Evolutionary conservation across 2,329 filamentous ascomycete genomes (phyloP), one percentile per base, ranked within the genome.

Genomic region (Phoma sp.): DNA sequence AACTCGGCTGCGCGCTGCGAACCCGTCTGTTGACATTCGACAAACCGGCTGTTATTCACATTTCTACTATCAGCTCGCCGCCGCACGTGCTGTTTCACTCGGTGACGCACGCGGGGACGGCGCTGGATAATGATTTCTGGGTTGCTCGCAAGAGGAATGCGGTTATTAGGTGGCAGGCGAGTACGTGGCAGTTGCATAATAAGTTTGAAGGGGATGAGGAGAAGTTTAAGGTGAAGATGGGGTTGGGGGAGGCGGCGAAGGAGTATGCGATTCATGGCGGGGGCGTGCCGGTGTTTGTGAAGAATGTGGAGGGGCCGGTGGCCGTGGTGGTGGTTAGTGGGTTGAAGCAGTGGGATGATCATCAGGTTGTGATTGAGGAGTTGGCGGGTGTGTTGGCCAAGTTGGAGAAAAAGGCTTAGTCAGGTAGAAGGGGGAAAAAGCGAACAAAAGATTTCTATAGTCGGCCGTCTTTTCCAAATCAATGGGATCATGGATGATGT

Each of bases 231-330:
- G 76, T 77, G n/a, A 91, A 89, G 72, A 88, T 83, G 66, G 85
- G 81, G 15, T 73, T 92, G 53, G 69, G 68, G 0, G 68, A 64
- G 42, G 80, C 81, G 7, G 65, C 81, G 25, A 79, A 80, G 45
- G 78, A 60, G 33, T 93, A 89, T 78, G 90, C 90, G 2, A 91
- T 93, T 60, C 89, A 93, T 72, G 90, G 91, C 0, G 90, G 91
- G 15, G 90, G 81, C 0, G 84, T 91, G 52, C 90, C 90, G 0
- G 82, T 93, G 18, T 80, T 83, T 5, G 89, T 93, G 7, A 76
- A 76, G 47, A 86, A 87, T 0, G 88, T 92, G 1, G 89, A 92
- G 75, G 88, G 88, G 0, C 75, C 91, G 4, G 87, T 92, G 12
- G 90, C 84, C 0, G 87, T 92, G 2, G 84, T 91, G 4, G 85